Percentiles rank a stretch among this genome's conserved stretches.
Conservation (phyloP, 208 protist genomes). For the Herpetomonas samuelpessoai region DNA sequence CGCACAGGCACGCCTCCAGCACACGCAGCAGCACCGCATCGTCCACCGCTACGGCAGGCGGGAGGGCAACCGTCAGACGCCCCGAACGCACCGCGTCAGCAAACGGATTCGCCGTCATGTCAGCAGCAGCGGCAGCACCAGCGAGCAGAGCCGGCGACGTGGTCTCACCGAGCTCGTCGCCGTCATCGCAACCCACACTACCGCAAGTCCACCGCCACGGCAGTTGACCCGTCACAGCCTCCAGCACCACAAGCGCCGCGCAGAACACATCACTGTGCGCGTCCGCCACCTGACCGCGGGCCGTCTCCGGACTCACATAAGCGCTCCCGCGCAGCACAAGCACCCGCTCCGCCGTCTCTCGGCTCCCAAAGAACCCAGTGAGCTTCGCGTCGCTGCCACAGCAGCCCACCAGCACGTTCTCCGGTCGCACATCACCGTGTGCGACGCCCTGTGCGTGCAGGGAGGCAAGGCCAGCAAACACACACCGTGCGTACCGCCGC, state of each 20-base stretch:
- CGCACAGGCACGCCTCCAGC: too few species aligned
- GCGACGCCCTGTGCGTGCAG: constrained; percentile 46
- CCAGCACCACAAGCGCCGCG: constrained; percentile 42
- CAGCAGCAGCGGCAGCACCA: too few species aligned
- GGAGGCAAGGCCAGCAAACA: constrained; percentile 46
- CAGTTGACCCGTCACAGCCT: constrained; percentile 27
- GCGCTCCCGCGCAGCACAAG: constrained; percentile 22
- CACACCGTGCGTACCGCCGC: constrained; percentile 38
- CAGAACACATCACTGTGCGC: constrained; percentile 64
- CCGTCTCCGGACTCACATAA: constrained; percentile 71
- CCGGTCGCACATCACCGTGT: constrained; percentile 60
- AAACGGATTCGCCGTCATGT: too few species aligned
- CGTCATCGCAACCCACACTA: too few species aligned
- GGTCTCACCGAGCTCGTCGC: too few species aligned
- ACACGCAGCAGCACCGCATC: too few species aligned
- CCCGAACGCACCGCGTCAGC: too few species aligned
- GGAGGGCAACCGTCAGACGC: too few species aligned
- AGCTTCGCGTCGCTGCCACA: constrained; percentile 60
- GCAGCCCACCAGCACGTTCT: constrained; percentile 54
- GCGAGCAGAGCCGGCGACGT: too few species aligned
- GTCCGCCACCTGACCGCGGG: constrained; percentile 31
- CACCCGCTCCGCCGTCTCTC: constrained; percentile 9
- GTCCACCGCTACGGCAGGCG: too few species aligned
- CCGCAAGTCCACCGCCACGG: constrained; percentile 45
- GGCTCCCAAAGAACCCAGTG: constrained; percentile 34